Evolutionary conservation across 805 yeast species (phyloP), one percentile per base, ranked within the genome.

Genomic region (Torulaspora indica): DNA sequence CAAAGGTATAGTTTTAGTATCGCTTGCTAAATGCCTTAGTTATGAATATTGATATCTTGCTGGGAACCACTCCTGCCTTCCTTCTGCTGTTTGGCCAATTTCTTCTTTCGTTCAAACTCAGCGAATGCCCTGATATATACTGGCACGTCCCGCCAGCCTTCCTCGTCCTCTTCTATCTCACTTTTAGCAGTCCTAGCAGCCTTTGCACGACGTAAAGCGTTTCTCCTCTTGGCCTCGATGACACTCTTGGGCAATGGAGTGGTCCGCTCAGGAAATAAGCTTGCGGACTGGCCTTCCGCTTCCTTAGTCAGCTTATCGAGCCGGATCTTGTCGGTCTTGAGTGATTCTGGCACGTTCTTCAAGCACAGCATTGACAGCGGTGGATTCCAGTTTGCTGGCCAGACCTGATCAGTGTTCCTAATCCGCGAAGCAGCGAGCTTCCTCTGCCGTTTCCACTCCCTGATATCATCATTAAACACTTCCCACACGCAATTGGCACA

Each of bases 401-500:
- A 84, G 39, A 66, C 57, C 28, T 73, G 77, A 17, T 65, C 62
- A 1, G 69, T 65, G 34, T 58, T 53, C 14, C 67, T 65, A n/a
- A 79, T 60, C 8, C 63, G 55, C 62, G 74, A 42, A 46, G 74
- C 84, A 0, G 96, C 96, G 44, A 71, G 61, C 30, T 65, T 66
- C 14, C 95, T 70, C 56, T 71, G 66, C 1, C 50, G 60, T 56
- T 80, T 78, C 96, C 96, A 93, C 27, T 87, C 87, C 50, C 79
- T 81, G 39, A 90, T 57, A 61, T 93, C 98, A 42, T 91, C 97
- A 52, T 84, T 82, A 61, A 79, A 91, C 43, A 86, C 68, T 56
- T 90, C 96, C 98, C 98, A 93, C 1, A 91, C 98, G 64, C 98
- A 91, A 65, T 91, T 89, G 24, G 87, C 81, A 64, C 98, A 91